Conservation (phyloP, 1,284 basidiomycete genomes). For the Malassezia dermatis region DNA sequence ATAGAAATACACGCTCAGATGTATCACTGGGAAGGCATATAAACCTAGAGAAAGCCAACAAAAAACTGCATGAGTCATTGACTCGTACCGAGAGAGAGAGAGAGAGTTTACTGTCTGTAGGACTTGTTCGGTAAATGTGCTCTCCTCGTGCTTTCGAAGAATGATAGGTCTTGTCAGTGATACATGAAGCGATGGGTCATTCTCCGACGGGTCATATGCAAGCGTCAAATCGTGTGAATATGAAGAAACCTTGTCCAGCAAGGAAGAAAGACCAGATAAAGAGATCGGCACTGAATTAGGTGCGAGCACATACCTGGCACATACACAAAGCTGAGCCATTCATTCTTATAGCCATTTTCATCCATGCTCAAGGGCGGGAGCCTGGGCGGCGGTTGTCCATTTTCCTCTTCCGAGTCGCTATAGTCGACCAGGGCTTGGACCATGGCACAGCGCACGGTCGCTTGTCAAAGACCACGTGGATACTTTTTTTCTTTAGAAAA, state of each 20-base stretch:
- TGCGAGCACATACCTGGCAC: conserved; percentile 2
- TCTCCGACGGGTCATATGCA: background rate
- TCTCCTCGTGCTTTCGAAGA: conserved; percentile 4
- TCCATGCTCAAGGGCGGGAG: conserved; percentile 1
- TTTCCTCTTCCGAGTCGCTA: conserved; percentile 15
- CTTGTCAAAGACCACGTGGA: conserved; percentile 8
- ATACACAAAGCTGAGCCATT: conserved; percentile 13
- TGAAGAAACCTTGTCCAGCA: background rate
- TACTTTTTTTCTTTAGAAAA: background rate
- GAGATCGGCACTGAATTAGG: background rate
- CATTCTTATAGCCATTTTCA: background rate
- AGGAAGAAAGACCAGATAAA: background rate
- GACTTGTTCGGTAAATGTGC: background rate
- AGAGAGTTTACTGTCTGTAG: background rate
- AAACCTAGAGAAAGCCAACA: conserved; percentile 7
- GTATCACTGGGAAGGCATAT: conserved; percentile 12
- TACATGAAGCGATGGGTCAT: conserved; percentile 1
- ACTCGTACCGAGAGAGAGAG: background rate
- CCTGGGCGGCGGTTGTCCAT: background rate
- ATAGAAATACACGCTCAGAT: conserved; percentile 7
- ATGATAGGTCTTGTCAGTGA: conserved; percentile 13
- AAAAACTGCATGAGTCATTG: background rate
- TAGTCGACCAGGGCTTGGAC: conserved; percentile 4
- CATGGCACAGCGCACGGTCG: conserved; percentile 11
- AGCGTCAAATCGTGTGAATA: background rate